Conservation (phyloP, 164 flowering plant species). For the Vitis rupestris region DNA sequence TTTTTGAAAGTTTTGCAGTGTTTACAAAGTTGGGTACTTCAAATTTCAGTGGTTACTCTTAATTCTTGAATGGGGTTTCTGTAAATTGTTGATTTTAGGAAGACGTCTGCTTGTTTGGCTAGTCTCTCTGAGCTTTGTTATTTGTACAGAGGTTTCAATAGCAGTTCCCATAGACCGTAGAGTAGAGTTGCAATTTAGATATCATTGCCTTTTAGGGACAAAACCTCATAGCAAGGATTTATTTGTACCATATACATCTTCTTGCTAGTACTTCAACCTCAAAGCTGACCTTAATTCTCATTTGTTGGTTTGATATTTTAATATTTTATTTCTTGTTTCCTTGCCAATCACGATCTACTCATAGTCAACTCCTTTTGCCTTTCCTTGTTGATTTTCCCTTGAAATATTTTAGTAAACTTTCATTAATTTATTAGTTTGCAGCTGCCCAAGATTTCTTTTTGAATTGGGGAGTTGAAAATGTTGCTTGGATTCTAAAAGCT, state of each 20-base stretch:
- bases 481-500: no score
- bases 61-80: no score
- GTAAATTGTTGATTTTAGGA: no score
- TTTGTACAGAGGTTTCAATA: background rate
- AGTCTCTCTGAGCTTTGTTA: no score
- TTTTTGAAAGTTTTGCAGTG: no score
- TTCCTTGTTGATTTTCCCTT: background rate
- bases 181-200: conserved; percentile 1
- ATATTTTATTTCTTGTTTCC: background rate
- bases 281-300: background rate
- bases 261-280: background rate
- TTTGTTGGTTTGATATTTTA: conserved; percentile 1
- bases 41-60: no score
- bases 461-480: no score
- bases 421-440: no score
- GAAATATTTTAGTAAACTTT: no score
- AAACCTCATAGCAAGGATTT: background rate
- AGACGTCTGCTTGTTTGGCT: no score
- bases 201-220: background rate
- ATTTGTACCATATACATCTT: conserved; percentile 21
- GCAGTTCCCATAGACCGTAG: background rate
- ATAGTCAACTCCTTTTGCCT: background rate
- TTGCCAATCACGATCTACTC: background rate
- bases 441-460: no score
- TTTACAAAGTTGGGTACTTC: no score